Percentiles rank a stretch among this genome's conserved stretches.
These are phyloP conservation scores for Fusarium falciforme DNA, from an alignment of 2,329 filamentous ascomycete genomes.

Conservation along the genomic window DNA sequence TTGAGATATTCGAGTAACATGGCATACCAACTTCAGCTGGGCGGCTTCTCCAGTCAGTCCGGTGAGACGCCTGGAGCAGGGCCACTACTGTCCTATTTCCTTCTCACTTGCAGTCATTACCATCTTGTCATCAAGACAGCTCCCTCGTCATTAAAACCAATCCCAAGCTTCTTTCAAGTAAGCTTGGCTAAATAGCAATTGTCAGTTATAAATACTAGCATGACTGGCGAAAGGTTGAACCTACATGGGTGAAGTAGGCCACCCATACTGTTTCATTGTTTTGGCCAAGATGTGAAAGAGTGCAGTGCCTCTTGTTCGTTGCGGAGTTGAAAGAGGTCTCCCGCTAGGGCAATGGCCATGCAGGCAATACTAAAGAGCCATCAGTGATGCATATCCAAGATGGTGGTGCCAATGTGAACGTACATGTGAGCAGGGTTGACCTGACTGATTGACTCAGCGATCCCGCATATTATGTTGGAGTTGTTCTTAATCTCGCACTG, in stretches of 20 bases:
- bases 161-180: not conserved
- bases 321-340: not conserved
- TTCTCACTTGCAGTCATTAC: not conserved
- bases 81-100: not conserved
- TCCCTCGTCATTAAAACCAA: not conserved
- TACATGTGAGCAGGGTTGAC: not conserved
- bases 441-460: not conserved
- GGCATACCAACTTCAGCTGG: not conserved
- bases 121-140: not conserved
- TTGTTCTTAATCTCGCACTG: not conserved
- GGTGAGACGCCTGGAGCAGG: no score
- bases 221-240: not conserved
- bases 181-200: not conserved
- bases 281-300: not conserved
- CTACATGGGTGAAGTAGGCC: not conserved
- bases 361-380: not conserved
- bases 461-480: not conserved
- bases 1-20: constrained; percentile 44
- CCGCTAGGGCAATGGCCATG: not conserved
- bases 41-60: no score
- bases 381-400: not conserved
- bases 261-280: not conserved
- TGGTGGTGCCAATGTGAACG: no score
- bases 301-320: not conserved
- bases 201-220: not conserved